phyloP scores from a whole-genome alignment of 163 green algal genomes.

The Chloromonas sp. region DNA sequence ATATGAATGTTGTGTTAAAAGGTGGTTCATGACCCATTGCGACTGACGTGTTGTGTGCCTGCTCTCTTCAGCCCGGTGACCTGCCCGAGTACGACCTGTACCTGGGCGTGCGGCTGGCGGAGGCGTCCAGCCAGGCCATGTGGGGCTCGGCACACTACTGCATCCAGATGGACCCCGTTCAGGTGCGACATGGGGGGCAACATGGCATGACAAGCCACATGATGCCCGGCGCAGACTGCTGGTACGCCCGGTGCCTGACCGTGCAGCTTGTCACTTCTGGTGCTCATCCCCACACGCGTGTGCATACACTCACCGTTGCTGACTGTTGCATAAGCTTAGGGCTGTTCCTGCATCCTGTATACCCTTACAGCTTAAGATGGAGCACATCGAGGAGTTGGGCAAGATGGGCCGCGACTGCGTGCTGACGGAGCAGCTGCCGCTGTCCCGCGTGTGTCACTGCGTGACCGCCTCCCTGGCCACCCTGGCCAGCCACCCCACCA shows the following conservation, averaged over 20 bases:
- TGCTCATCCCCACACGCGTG: no score
- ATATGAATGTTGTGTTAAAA: no score
- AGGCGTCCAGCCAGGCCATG: conserved; percentile 60
- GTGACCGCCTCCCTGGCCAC: conserved; percentile 50
- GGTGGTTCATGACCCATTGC: no score
- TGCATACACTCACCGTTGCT: no score
- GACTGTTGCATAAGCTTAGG: no score
- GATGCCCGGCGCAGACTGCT: no score
- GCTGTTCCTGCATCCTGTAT: neutral
- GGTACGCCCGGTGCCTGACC: no score
- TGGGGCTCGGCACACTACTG: conserved; percentile 66
- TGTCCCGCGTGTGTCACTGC: conserved; percentile 50
- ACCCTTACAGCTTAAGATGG: conserved; percentile 30
- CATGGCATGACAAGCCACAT: no score
- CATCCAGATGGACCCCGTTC: conserved; percentile 35
- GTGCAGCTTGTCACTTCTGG: no score
- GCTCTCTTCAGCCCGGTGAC: conserved; percentile 4
- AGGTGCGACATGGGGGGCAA: conserved; percentile 7
- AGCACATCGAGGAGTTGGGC: conserved; percentile 49
- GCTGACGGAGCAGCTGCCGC: conserved; percentile 38
- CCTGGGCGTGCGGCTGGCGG: conserved; percentile 50
- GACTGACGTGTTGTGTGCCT: no score
- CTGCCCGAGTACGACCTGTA: conserved; percentile 31
- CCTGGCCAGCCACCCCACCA: conserved; percentile 39
- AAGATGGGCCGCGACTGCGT: conserved; percentile 46